Base-by-base conservation (phyloP, 805 yeast species). In the Metschnikowia bowlesiae region DNA sequence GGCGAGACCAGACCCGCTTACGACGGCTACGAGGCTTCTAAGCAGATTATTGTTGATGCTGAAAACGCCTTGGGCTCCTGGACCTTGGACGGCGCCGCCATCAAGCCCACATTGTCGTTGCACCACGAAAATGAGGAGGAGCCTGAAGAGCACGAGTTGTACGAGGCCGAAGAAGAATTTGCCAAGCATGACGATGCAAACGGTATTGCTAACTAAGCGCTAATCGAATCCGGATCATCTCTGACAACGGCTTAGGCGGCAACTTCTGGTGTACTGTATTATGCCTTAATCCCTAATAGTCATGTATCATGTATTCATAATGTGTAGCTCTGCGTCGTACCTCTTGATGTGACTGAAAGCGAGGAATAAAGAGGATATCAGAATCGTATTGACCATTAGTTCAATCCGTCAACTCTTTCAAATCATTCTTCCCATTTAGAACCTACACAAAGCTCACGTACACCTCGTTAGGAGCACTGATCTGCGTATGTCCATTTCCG, bases 1-100 rank as follows among this genome's bases (percentile, higher is more conserved):
- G 99, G 99, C 79, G 98, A 92, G 80, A 85, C 96, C 59, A 89
- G 98, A 80, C 92, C 96, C 45, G 92, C 96, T 53, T 92, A 94
- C 74, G 98, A 94, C 67, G 98, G 98, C 60, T 92, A 90, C 72
- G 97, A 92, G 71, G 96, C 97, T 53, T 87, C 97, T 55, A 91
- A 90, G 80, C 98, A 94, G 80, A 89, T 94, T 76, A 90, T 94
- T 66, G 87, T 90, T 69, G 98, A 92, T 71, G 94, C 96, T 61
- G 99, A 92, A 79, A 85, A 84, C 62, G 96, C 97, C 55, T 81
- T 92, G 65, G 96, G 95, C 55, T 81, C 89, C 55, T 92, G 99
- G 99, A 94, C 98, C 61, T 80, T 91, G 65, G 98, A 94, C 73
- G 81, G 85, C 66, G 97, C 98, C 61, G 91, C 84, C 56, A 95